These are phyloP conservation scores for Colletotrichum shisoi DNA, from an alignment of 2,329 filamentous ascomycete genomes.

Conservation along the genomic window DNA sequence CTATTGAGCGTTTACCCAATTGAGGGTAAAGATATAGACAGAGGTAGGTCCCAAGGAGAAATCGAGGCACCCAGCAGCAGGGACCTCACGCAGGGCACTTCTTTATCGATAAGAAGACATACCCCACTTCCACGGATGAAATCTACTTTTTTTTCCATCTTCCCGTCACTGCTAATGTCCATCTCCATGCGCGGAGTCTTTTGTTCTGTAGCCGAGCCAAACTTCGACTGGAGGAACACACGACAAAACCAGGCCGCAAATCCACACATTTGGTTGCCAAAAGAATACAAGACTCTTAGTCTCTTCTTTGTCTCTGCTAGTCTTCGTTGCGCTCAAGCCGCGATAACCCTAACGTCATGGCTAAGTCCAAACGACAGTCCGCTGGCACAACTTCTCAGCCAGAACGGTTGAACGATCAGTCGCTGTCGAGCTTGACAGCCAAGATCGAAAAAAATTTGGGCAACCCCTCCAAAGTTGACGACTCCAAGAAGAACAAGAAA, in stretches of 20 bases:
- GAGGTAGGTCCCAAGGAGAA: not conserved
- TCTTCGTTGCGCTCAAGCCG: not conserved
- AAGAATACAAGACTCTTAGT: not conserved
- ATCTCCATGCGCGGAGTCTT: not conserved
- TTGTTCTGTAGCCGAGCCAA: not conserved
- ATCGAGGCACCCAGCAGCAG: not conserved
- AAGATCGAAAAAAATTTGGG: conserved; percentile 64
- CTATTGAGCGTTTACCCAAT: not conserved
- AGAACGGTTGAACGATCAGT: conserved; percentile 56
- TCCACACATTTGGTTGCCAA: too few species aligned
- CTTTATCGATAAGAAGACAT: not conserved
- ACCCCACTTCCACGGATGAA: conserved; percentile 2
- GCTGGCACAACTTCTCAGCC: conserved; percentile 1
- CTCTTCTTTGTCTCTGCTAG: not conserved
- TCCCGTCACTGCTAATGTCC: not conserved
- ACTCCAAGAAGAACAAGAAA: conserved; percentile 57
- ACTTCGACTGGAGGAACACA: not conserved
- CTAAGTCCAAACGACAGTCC: conserved; percentile 27
- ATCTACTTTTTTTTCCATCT: conserved; percentile 13
- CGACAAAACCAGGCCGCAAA: not conserved
- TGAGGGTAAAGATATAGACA: not conserved
- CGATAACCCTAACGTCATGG: conserved; percentile 11
- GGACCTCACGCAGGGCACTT: not conserved
- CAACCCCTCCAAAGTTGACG: conserved; percentile 50
- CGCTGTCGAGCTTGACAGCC: conserved; percentile 62